phyloP scores from a whole-genome alignment of 345 rosid species.

The Heritiera littoralis region DNA sequence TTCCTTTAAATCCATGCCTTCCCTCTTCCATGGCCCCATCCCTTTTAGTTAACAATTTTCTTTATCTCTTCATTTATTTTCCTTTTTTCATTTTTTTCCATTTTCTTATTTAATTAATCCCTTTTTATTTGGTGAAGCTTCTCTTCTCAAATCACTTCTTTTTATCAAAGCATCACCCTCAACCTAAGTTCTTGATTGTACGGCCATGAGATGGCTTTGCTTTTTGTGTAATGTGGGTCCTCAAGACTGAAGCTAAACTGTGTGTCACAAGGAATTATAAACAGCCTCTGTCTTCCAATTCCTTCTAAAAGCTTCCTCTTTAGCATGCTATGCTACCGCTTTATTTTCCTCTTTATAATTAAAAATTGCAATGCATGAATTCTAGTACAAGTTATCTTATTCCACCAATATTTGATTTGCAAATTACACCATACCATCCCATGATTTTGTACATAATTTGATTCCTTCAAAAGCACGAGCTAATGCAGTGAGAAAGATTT shows the following conservation, averaged over 20 bases:
- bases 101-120: background rate
- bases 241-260: background rate
- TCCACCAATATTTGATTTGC: background rate
- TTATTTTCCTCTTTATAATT: background rate
- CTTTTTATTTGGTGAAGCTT: background rate
- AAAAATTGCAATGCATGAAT: background rate
- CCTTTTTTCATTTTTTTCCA: no score
- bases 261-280: background rate
- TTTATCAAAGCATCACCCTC: constrained; percentile 17
- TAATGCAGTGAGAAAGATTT: no score
- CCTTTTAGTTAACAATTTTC: constrained; percentile 26
- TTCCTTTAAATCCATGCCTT: background rate
- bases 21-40: constrained; percentile 18
- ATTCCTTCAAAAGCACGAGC: no score
- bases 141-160: background rate
- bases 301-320: background rate
- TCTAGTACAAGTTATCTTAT: background rate
- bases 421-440: background rate
- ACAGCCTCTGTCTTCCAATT: no score
- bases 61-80: background rate
- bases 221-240: background rate
- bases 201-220: constrained; percentile 21
- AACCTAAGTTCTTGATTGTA: constrained; percentile 32
- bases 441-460: no score
- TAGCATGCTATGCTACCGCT: background rate